Conservation (phyloP, 805 yeast genomes). For the Kuraishia hungarica region DNA sequence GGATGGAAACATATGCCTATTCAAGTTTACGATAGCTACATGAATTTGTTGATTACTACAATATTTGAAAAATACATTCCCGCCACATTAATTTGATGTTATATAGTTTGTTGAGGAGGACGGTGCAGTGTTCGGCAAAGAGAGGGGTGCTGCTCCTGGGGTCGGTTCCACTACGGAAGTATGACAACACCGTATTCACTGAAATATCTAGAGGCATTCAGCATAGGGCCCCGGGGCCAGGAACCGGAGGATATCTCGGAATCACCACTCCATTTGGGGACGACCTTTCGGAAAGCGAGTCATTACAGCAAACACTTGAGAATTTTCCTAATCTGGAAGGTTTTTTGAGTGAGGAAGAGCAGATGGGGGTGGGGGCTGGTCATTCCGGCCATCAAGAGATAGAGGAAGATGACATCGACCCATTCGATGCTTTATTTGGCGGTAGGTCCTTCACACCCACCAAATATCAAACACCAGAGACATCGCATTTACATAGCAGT, state of each 20-base stretch:
- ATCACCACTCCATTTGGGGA: constrained; percentile 17
- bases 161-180: background rate
- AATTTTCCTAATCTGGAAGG: constrained; percentile 7
- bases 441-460: background rate
- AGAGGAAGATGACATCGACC: background rate
- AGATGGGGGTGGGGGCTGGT: background rate
- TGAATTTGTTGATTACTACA: too few species aligned
- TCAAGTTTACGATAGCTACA: background rate
- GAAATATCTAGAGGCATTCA: background rate
- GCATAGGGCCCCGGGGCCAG: background rate
- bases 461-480: background rate
- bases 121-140: background rate
- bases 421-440: background rate
- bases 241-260: constrained; percentile 11
- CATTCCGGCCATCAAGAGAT: background rate
- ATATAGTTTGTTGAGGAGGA: background rate
- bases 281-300: constrained; percentile 6
- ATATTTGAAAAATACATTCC: too few species aligned
- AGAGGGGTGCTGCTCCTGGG: background rate
- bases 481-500: too few species aligned
- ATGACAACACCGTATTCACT: background rate
- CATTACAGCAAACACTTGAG: constrained; percentile 11
- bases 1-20: too few species aligned
- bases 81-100: background rate
- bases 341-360: background rate